Evolutionary conservation across 345 rosid species (phyloP), one percentile per base, ranked within the genome.

Genomic region (Pugionium cornutum): DNA sequence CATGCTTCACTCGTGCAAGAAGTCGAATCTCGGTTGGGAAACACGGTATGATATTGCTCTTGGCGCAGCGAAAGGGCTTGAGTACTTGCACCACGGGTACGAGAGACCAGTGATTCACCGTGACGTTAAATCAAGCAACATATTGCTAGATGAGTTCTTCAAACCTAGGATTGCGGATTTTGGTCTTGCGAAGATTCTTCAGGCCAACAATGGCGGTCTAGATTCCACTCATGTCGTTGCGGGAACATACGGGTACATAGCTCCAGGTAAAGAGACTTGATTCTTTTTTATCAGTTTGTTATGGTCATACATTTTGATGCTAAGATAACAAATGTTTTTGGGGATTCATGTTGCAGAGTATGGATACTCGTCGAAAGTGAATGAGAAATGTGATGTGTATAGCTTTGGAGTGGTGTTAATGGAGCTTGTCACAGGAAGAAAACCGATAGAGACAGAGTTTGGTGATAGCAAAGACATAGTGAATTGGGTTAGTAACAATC

Each of bases 111-210:
- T 91, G 40, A 87, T 89, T 76, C 98, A 89, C 69, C 73, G 96
- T 28, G 96, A 89, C 55, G 95, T 89, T 49, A 89, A 87, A 71
- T 91, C 96, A 0, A 87, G 98, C 65, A 91, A 91, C 77, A 91
- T 88, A 47, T 76, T 89, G 69, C 66, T 87, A 63, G 96, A 92
- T 59, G 95, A 89, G 81, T 73, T 83, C 41, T 77, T 85, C 62
- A 89, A 89, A 84, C 96, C 99, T 33, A 77, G 89, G 59, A 94
- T 94, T 61, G 99, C 97, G 0, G 96, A 94, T 85, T 94, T 94
- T 1, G 99, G 99, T 30, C 95, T 90, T 7, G 95, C 99, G 30
- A 94, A 86, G 84, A 88, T 90, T 69, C 84, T 86, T 75, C 92
- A 83, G 34, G 69, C 75, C 26, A 69, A 69, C 28, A 53, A 72